A percentile compares a stretch with the other conserved stretches of the same genome.
Evolutionary conservation across 257 asterid genomes (phyloP).

Genomic region (Scutellaria baicalensis): DNA sequence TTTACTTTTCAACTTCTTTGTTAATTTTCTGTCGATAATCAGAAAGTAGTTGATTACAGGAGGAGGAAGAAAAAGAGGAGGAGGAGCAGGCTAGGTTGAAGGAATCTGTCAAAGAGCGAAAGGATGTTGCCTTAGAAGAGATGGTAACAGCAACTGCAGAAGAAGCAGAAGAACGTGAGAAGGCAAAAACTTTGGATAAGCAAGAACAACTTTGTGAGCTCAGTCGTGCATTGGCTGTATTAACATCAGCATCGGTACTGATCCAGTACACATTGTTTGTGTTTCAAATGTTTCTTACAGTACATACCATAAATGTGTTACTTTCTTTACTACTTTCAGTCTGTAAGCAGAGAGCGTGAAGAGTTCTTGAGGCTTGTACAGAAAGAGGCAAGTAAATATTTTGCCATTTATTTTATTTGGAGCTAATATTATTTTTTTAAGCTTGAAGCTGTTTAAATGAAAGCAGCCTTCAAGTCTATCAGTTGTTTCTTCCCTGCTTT

Average conservation of each 20-base stretch:
- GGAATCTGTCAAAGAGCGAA: constrained; percentile 54
- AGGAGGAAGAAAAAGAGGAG: constrained; percentile 92
- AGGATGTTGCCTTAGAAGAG: constrained; percentile 94
- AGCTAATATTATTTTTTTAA: neutral
- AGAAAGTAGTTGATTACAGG: constrained; percentile 42
- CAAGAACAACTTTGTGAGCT: constrained; percentile 88
- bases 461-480: neutral
- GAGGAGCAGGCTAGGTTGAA: constrained; percentile 68
- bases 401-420: constrained; percentile 5
- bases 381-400: constrained; percentile 64
- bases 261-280: constrained; percentile 1
- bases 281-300: constrained; percentile 13
- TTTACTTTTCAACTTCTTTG: neutral
- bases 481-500: neutral
- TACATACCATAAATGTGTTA: constrained; percentile 13
- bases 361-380: constrained; percentile 92
- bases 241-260: constrained; percentile 90
- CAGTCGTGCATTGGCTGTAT: constrained; percentile 91
- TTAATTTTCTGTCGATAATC: constrained; percentile 7
- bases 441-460: neutral
- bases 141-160: constrained; percentile 61
- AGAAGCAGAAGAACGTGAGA: constrained; percentile 56
- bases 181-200: constrained; percentile 56
- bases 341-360: constrained; percentile 96
- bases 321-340: constrained; percentile 48